Percentiles rank a stretch among this genome's conserved stretches.
These are phyloP conservation scores for Lepidium africanum DNA, from an alignment of 345 rosid species.

Conservation along the genomic window DNA sequence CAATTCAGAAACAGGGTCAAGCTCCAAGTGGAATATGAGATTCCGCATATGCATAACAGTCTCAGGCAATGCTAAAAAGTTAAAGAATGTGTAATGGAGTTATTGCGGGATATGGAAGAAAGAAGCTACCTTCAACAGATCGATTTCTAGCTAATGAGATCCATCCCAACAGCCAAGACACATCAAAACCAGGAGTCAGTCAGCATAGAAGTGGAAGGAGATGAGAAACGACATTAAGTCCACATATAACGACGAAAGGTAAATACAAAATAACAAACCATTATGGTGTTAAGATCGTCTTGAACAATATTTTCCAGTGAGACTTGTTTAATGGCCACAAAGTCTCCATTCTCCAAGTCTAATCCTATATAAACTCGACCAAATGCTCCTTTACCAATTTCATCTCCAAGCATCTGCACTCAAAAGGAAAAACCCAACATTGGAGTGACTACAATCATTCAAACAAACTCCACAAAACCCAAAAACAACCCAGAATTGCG, in stretches of 20 bases:
- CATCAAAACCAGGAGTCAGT: conserved; percentile 27
- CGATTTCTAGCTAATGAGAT: conserved; percentile 86
- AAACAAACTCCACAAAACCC: not conserved
- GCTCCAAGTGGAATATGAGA: not conserved
- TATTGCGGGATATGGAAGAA: not conserved
- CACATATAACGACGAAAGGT: not conserved
- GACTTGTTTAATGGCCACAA: conserved; percentile 96
- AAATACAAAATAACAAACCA: conserved; percentile 43
- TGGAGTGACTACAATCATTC: not conserved
- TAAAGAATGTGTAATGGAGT: not conserved
- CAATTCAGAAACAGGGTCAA: not conserved
- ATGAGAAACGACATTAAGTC: not conserved
- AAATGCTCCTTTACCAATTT: conserved; percentile 98
- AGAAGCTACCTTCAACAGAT: conserved; percentile 74
- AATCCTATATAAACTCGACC: conserved; percentile 96
- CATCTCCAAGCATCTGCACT: conserved; percentile 92
- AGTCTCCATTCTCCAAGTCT: conserved; percentile 96
- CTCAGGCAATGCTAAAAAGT: not conserved
- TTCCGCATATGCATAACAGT: not conserved
- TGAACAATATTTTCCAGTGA: conserved; percentile 97
- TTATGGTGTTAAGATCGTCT: conserved; percentile 93
- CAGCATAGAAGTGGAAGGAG: conserved; percentile 20
- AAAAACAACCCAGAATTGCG: not conserved
- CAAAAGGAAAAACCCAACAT: not conserved
- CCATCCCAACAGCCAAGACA: conserved; percentile 23